Base-by-base conservation (phyloP, 2,329 filamentous ascomycete species). In the Aspergillus brasiliensis region DNA sequence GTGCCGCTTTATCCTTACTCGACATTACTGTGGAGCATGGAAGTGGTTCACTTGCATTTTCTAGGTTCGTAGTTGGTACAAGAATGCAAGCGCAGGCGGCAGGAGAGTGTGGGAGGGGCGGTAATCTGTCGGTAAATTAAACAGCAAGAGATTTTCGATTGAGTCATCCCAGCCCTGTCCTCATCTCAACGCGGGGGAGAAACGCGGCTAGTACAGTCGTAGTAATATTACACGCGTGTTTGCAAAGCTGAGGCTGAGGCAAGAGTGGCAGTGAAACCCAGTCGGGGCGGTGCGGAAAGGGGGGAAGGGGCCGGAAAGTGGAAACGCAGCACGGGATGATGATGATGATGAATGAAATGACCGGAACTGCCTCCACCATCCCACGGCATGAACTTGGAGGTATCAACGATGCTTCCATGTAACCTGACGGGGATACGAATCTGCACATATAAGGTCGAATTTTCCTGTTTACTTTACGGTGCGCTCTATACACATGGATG, bases 201-300 rank as follows among this genome's bases (percentile, higher is more conserved):
- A 59, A 49, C 42, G 37, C 40, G 46, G 58, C 21, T 60, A 44
- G 40, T 60, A 62, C 61, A 61, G 17, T 21, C 28, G 19, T 55
- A 47, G 63, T 68, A 62, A 66, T 63, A 54, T 58, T 59, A 58
- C 51, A 58, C 54, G 58, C 56, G 61, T 34, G 31, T 34, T 60
- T 56, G 34, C n/a, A 38, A 34, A 46, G 47, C 52, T 71, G 70
- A 71, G 70, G 70, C 66, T 72, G 64, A 63, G 59, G 63, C 49
- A 55, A 27, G 37, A 55, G 70, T 73, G 71, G 71, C 71, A 72
- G 71, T 71, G 70, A 67, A 64, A 65, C 48, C 48, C 21, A 42
- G 56, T 54, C 67, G 64, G 62, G 69, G 70, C 68, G 71, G 71
- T 73, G 70, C 69, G 51, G 51, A 40, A 58, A 67, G 60, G 65